Percentiles rank a stretch among this genome's conserved stretches.
phyloP scores from a whole-genome alignment of 129 eudicot species.

The Centrapalus pauciflorus region DNA sequence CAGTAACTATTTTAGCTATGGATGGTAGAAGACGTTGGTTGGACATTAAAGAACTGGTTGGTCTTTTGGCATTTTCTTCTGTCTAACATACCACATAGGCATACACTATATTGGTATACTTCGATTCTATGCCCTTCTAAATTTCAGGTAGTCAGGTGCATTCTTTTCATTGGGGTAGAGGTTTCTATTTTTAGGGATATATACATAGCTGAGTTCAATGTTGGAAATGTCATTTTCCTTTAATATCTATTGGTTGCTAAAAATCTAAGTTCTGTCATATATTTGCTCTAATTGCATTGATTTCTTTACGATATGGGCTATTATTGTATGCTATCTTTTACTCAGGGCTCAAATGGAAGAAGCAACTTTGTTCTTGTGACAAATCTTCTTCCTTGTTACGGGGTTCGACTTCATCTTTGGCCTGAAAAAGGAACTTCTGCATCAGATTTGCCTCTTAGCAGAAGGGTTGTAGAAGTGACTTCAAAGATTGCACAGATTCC shows the following conservation, averaged over 20 bases:
- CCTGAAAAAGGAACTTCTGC: slow-evolving; percentile 66
- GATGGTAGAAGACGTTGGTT: slow-evolving; percentile 98
- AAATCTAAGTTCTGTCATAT: background rate
- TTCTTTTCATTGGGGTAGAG: slow-evolving; percentile 1
- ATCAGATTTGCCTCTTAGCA: slow-evolving; percentile 45
- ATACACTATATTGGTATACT: background rate
- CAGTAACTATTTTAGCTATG: slow-evolving; percentile 88
- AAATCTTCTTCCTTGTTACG: slow-evolving; percentile 92
- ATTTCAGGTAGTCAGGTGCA: background rate
- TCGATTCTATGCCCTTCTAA: background rate
- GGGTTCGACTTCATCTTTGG: slow-evolving; percentile 96
- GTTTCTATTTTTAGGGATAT: background rate
- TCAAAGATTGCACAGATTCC: slow-evolving; percentile 75
- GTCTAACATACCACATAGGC: background rate
- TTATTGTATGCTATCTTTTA: slow-evolving; percentile 3
- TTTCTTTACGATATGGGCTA: background rate
- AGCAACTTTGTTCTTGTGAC: slow-evolving; percentile 82
- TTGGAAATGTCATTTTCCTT: background rate
- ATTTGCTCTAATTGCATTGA: background rate
- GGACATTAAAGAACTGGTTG: slow-evolving; percentile 85
- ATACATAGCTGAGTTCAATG: slow-evolving; percentile 2
- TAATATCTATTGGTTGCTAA: background rate
- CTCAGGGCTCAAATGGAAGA: slow-evolving; percentile 81
- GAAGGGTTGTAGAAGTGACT: slow-evolving; percentile 77
- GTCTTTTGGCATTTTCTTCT: slow-evolving; percentile 14